Evolutionary conservation across 202 grass and related monocot genomes (phyloP).

Genomic region (Dendrocalamus latiflorus): DNA sequence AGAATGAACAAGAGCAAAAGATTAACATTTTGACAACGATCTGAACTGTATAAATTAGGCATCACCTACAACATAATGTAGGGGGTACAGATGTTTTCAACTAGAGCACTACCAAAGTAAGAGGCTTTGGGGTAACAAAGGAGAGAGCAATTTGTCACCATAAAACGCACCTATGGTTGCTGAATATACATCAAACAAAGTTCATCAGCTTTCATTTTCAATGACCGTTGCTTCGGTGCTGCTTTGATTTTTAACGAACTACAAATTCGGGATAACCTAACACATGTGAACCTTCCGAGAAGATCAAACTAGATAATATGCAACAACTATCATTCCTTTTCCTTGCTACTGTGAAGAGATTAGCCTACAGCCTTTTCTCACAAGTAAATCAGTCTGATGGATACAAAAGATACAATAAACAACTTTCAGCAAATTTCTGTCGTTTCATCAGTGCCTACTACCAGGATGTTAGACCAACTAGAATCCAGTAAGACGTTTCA

Average conservation of each 20-base stretch:
- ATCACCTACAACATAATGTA: slow-evolving; percentile 24
- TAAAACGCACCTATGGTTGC: slow-evolving; percentile 42
- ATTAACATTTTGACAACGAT: neutral
- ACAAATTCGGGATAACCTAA: slow-evolving; percentile 32
- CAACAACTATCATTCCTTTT: no score
- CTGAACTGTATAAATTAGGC: slow-evolving; percentile 39
- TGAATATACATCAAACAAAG: slow-evolving; percentile 43
- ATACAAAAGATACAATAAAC: slow-evolving; percentile 41
- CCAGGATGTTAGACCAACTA: slow-evolving; percentile 75
- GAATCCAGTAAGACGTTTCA: slow-evolving; percentile 40
- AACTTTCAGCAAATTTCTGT: slow-evolving; percentile 36
- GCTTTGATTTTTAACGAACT: slow-evolving; percentile 36
- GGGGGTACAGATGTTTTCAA: neutral
- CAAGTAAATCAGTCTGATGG: slow-evolving; percentile 35
- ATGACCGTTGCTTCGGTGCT: slow-evolving; percentile 18
- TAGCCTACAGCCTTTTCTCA: no score
- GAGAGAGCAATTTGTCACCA: slow-evolving; percentile 40
- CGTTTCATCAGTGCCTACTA: slow-evolving; percentile 61
- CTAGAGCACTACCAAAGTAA: slow-evolving; percentile 10
- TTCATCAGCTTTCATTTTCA: slow-evolving; percentile 43
- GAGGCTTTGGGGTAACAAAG: slow-evolving; percentile 28
- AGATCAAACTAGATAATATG: no score
- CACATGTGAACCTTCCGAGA: neutral
- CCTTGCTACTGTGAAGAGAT: no score
- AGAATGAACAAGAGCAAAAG: neutral